phyloP scores from a whole-genome alignment of 305 asterid genomes.

The Nicotiana rustica region DNA sequence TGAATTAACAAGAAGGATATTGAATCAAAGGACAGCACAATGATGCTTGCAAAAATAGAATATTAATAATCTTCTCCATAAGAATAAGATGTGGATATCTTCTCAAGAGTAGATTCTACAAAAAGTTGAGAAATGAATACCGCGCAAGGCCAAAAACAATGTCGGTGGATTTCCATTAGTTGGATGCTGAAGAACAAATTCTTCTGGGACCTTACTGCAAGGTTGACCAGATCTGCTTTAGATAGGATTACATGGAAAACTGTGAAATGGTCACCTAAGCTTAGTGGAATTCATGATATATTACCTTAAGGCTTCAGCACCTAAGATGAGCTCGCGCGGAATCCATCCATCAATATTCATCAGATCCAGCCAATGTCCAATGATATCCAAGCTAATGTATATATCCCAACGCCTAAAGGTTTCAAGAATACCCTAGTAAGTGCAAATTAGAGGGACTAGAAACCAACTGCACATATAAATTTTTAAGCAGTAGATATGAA shows the following conservation, averaged over 20 bases:
- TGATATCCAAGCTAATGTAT: slow-evolving; percentile 79
- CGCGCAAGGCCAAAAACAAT: slow-evolving; percentile 78
- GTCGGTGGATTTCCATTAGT: slow-evolving; percentile 98
- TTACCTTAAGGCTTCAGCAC: slow-evolving; percentile 95
- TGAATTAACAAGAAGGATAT: background rate
- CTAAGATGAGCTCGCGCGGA: slow-evolving; percentile 98
- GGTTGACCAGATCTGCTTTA: slow-evolving; percentile 37
- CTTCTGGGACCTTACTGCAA: slow-evolving; percentile 95
- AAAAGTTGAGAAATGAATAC: slow-evolving; percentile 49
- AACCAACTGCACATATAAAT: slow-evolving; percentile 22
- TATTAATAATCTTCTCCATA: background rate
- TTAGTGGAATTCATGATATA: slow-evolving; percentile 35
- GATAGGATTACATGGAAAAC: slow-evolving; percentile 34
- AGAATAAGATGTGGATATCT: slow-evolving; percentile 8
- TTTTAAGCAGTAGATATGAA: background rate
- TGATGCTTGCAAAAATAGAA: background rate
- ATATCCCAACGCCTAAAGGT: slow-evolving; percentile 94
- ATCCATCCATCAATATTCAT: slow-evolving; percentile 99
- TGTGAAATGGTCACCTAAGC: slow-evolving; percentile 32
- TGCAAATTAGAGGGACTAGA: slow-evolving; percentile 34
- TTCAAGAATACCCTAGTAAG: slow-evolving; percentile 31
- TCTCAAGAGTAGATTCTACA: background rate
- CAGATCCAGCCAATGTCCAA: slow-evolving; percentile 98
- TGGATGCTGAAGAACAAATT: slow-evolving; percentile 93
- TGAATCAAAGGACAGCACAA: background rate